These are phyloP conservation scores for Pterula multifida DNA, from an alignment of 1,284 basidiomycete species.

Conservation along the genomic window DNA sequence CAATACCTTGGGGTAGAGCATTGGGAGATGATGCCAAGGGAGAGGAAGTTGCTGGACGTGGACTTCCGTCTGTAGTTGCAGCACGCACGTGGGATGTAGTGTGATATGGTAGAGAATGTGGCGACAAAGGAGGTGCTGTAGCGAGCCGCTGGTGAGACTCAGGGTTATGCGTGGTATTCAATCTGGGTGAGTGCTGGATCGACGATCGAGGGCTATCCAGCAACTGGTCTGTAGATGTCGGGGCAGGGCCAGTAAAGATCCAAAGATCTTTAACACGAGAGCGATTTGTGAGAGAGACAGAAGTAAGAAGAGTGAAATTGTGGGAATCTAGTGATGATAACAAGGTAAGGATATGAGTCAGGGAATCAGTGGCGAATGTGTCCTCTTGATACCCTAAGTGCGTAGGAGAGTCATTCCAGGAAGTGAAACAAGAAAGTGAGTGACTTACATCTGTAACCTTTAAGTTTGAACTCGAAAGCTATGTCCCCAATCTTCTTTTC, in stretches of 20 bases:
- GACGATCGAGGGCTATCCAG: not conserved
- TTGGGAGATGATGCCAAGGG: not conserved
- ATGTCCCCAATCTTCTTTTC: slow-evolving; percentile 65
- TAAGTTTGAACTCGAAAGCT: slow-evolving; percentile 68
- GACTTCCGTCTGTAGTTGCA: not conserved
- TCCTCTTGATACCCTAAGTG: slow-evolving; percentile 68
- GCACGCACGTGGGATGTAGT: slow-evolving; percentile 1
- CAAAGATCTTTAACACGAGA: slow-evolving; percentile 68
- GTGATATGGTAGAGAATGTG: slow-evolving; percentile 6
- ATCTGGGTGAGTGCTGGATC: not conserved
- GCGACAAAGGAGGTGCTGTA: slow-evolving; percentile 19
- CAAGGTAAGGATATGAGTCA: slow-evolving; percentile 60
- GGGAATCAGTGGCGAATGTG: slow-evolving; percentile 63
- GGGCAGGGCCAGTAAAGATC: slow-evolving; percentile 51
- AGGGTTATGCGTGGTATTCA: not conserved
- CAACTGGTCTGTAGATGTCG: not conserved
- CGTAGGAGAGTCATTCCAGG: slow-evolving; percentile 10
- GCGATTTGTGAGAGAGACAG: slow-evolving; percentile 52
- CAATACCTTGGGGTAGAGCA: slow-evolving; percentile 8
- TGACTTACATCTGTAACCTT: slow-evolving; percentile 62
- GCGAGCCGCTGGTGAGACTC: slow-evolving; percentile 20
- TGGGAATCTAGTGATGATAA: slow-evolving; percentile 55
- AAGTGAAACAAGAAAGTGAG: not conserved
- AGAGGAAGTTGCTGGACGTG: not conserved
- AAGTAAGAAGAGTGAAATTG: slow-evolving; percentile 55